Base-by-base conservation (phyloP, 352 stramenopile species). In the Globisporangium solare region DNA sequence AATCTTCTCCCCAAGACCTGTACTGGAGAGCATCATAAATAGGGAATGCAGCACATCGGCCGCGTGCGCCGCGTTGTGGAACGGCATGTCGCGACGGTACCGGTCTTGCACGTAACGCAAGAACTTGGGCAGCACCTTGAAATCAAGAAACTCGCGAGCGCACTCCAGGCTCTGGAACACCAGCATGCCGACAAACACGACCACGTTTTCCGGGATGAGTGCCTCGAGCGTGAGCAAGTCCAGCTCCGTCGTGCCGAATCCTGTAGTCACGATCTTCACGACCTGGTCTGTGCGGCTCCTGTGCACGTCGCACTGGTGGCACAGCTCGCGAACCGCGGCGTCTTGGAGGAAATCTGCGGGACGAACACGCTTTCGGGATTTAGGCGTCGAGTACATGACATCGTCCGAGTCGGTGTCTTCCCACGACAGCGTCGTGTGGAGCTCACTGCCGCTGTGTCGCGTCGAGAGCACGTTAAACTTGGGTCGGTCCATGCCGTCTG, bases 31-130 rank as follows among this genome's bases (percentile, higher is more conserved):
- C 63, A 87, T 70, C 64, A 79, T 83, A 60, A 89, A 93, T 42
- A 93, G 62, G 20, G 79, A 79, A 61, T 93, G 83, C 61, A 91
- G 70, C 58, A 93, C 83, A 51, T 93, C 83, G 0, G 83, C 79
- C 0, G 79, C 83, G 50, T 93, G 83, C n/a, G 75, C 80, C 8
- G 81, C 83, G 32, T 93, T 93, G 65, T 93, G 83, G 59, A 92
- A 93, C 35, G 79, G 81, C 64, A 89, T 90, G 43, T 70, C 71
- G 31, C 68, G 56, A 52, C 79, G 63, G 63, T 93, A 93, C 1
- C 71, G 71, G 8, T 65, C 68, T 60, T 93, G 73, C 54, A 93
- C 73, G 63, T 88, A 63, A 18, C 58, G 63, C n/a, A 89, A 50
- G 46, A 89, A 88, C 24, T 57, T 50, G 0, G 71, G 71, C 13